These are phyloP conservation scores for Aureobasidium sp. DNA, from an alignment of 2,329 filamentous ascomycete species.

Conservation along the genomic window DNA sequence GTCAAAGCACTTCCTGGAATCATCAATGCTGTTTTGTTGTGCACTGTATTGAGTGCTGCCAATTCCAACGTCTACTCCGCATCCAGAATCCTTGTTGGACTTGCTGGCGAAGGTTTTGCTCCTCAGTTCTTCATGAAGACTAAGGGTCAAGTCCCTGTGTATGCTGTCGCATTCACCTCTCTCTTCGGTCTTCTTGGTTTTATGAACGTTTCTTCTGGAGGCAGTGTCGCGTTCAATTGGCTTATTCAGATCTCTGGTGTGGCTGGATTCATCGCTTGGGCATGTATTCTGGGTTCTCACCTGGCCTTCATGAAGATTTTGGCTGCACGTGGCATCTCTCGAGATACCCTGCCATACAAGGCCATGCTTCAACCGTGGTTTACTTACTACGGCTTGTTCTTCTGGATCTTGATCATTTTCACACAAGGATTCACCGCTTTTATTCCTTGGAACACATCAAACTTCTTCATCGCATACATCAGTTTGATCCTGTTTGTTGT, in stretches of 20 bases:
- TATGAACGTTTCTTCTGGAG: constrained; percentile 61
- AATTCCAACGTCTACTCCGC: constrained; percentile 47
- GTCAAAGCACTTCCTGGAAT: constrained; percentile 55
- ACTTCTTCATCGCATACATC: constrained; percentile 67
- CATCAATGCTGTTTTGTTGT: constrained; percentile 52
- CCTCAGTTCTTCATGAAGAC: constrained; percentile 36
- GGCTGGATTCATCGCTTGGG: constrained; percentile 58
- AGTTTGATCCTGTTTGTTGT: constrained; percentile 66
- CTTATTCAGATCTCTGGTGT: constrained; percentile 54
- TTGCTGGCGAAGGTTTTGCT: constrained; percentile 45
- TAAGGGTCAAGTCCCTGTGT: constrained; percentile 38
- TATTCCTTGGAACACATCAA: constrained; percentile 57
- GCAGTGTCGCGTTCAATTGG: constrained; percentile 64
- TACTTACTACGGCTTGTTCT: constrained; percentile 60
- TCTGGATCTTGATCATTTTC: constrained; percentile 34
- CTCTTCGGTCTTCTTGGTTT: constrained; percentile 63
- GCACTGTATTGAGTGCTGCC: constrained; percentile 61
- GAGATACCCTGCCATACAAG: constrained; percentile 61
- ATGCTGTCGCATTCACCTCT: constrained; percentile 37
- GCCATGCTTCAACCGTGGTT: constrained; percentile 61
- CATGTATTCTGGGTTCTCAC: constrained; percentile 64
- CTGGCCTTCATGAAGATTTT: constrained; percentile 63
- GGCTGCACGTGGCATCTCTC: constrained; percentile 58
- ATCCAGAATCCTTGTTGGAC: constrained; percentile 61
- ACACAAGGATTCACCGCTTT: constrained; percentile 43